A percentile compares a stretch with the other conserved stretches of the same genome.
phyloP scores from a whole-genome alignment of 2,329 filamentous ascomycete genomes.

The Penicillium crustosum region DNA sequence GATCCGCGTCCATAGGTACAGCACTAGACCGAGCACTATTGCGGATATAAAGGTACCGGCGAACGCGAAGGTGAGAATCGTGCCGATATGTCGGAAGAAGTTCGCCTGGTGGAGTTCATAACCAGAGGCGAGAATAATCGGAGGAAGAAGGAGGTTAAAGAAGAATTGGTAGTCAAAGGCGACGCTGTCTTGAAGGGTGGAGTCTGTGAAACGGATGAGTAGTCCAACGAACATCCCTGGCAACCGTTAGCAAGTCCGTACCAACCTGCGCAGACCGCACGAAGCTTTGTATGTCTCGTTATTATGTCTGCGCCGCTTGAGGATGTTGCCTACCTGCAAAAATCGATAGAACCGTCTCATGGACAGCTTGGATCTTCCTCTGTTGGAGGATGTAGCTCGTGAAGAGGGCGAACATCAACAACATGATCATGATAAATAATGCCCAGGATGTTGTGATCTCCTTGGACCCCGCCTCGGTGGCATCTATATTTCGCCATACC shows the following conservation, averaged over 20 bases:
- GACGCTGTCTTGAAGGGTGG: slow-evolving; percentile 83
- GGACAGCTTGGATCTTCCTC: slow-evolving; percentile 94
- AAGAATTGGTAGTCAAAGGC: slow-evolving; percentile 99
- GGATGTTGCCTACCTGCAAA: slow-evolving; percentile 69
- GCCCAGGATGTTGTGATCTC: slow-evolving; percentile 97
- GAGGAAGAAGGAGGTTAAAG: slow-evolving; percentile 97
- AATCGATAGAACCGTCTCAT: slow-evolving; percentile 97
- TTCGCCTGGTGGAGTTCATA: slow-evolving; percentile 98
- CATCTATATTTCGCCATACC: slow-evolving; percentile 45
- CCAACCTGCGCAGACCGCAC: background rate
- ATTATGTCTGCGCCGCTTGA: background rate
- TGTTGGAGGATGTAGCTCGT: slow-evolving; percentile 96
- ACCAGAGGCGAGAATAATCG: slow-evolving; percentile 94
- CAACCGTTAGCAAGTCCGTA: slow-evolving; percentile 11
- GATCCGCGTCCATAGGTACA: slow-evolving; percentile 85
- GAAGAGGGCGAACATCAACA: slow-evolving; percentile 92
- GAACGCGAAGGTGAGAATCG: slow-evolving; percentile 96
- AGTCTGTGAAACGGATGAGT: slow-evolving; percentile 76
- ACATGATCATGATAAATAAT: slow-evolving; percentile 91
- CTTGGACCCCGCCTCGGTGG: slow-evolving; percentile 80
- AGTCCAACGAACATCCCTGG: slow-evolving; percentile 93
- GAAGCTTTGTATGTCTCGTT: background rate
- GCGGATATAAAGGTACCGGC: slow-evolving; percentile 96
- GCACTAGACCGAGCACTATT: slow-evolving; percentile 83
- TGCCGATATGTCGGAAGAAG: slow-evolving; percentile 98